Base-by-base conservation (phyloP, 2,329 filamentous ascomycete genomes). In the Sarocladiaceae sp. region DNA sequence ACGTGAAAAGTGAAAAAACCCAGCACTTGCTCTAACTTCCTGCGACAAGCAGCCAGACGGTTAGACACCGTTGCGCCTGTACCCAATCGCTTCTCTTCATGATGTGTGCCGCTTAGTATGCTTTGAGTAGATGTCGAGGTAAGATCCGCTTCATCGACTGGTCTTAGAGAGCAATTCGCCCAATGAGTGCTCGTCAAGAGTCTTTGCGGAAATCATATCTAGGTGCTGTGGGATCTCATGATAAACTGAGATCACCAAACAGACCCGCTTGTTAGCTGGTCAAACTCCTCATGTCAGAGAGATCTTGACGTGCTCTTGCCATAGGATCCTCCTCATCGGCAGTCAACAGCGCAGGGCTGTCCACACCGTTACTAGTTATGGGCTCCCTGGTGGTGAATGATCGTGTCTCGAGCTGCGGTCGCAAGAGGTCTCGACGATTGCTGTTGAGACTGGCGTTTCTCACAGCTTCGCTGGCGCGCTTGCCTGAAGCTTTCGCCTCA, bases 311-410 rank as follows among this genome's bases (percentile, higher is more conserved):
- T 72, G 76, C 72, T 72, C 73, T 78, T 64, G 70, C 66, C 58
- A 81, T 64, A 42, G 74, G 69, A 79, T 81, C 68, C 22, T 64
- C 64, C 42, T 65, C 33, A 26, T 46, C 48, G 56, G 17, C 64
- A 60, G 59, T 35, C 50, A 85, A 70, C 50, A 86, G 70, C 26
- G 78, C 74, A 23, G 87, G 85, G 65, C 83, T 89, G 51, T 84
- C 83, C 52, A 79, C 67, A 56, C 76, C 81, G 46, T 62, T 60
- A 17, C 77, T 76, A 46, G 69, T 73, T 53, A 84, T 70, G 11
- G 79, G 76, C 47, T 85, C 86, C 40, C 80, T 78, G 53, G 83
- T 84, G n/a, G 88, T 91, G 60, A 85, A 81, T 15, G 88, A 80
- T 55, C 88, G 78, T 48, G 77, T 71, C 59, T 88, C 73, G 18